Evolutionary conservation across 73 alveolate genomes (phyloP), one percentile per base, ranked within the genome.

Genomic region (Paraurostyla sp.): DNA sequence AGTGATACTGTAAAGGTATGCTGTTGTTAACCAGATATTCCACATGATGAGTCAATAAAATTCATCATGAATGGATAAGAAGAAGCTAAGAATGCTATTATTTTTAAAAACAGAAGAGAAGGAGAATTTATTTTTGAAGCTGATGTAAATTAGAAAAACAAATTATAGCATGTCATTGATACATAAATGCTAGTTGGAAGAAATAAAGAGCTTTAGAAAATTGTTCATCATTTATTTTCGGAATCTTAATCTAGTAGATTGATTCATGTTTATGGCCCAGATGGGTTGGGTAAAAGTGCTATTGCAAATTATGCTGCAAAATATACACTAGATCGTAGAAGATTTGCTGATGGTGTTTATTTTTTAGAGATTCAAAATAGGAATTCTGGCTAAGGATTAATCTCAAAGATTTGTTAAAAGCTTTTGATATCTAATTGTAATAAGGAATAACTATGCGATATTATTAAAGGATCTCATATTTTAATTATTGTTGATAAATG

Each of bases 21-120:
- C 63, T 95, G 98, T 84, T 93, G 97, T 42, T 52, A 85, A 0
- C 93, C 94, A 48, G 88, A 90, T 15, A 80, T 82, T 25, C 93
- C 96, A 3, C 98, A 95, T 81, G 93, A 93, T 68, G 98, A 95
- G 49, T 59, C 92, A 40, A 56, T 29, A 43, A 95, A 95, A 58
- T 93, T 95, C 69, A 40, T 51, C 33, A 54, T 95, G 15, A 52
- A 56, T 35, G 89, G 91, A 0, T 20, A 51, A 7, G 85, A 76
- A 9, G 76, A 78, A 25, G 86, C 38, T 88, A 76, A 58, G 18
- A 69, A 88, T 20, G 46, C 25, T 2, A 38, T 18, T 7, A 46
- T 83, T 0, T 88, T 76, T 78, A 63, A 56, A 59, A 48, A 76
- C 20, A 40, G 48, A 40, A 71, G 43, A n/a, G 94, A 88, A 6